Percentiles rank a stretch among this genome's conserved stretches.
These are phyloP conservation scores for Calonectria fujianensis DNA, from an alignment of 2,329 filamentous ascomycete species.

Conservation along the genomic window DNA sequence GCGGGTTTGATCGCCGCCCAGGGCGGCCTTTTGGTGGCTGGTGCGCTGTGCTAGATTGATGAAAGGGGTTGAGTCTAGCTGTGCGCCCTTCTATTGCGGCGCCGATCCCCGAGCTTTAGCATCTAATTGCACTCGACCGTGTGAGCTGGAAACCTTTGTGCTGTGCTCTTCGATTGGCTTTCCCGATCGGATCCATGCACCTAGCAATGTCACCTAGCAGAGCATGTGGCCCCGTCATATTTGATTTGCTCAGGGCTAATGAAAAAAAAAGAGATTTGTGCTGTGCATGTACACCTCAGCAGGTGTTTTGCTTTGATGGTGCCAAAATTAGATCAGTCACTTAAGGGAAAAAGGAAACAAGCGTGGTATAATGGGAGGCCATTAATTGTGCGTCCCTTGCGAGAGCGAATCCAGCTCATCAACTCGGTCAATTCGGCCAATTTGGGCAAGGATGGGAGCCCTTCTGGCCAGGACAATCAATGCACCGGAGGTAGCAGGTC, in stretches of 20 bases:
- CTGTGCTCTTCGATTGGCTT: slow-evolving; percentile 22
- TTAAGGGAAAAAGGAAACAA: not conserved
- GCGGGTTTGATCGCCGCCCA: slow-evolving; percentile 19
- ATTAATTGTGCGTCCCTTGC: slow-evolving; percentile 9
- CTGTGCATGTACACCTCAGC: slow-evolving; percentile 17
- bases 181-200: slow-evolving; percentile 21
- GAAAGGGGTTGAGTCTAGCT: slow-evolving; percentile 16
- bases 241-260: not conserved
- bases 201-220: not conserved
- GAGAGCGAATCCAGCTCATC: not conserved
- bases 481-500: not conserved
- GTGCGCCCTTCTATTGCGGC: not conserved
- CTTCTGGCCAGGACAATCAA: not conserved
- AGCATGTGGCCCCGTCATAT: slow-evolving; percentile 24
- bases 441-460: not conserved
- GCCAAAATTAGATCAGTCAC: slow-evolving; percentile 16
- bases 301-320: slow-evolving; percentile 6
- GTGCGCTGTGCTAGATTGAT: slow-evolving; percentile 23
- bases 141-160: not conserved
- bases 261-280: not conserved
- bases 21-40: not conserved
- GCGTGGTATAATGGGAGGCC: not conserved
- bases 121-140: slow-evolving; percentile 15
- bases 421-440: slow-evolving; percentile 8
- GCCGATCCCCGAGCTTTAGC: slow-evolving; percentile 21